Evolutionary conservation across 1,284 basidiomycete genomes (phyloP), one percentile per base, ranked within the genome.

Genomic region (Papiliotrema flavescens): DNA sequence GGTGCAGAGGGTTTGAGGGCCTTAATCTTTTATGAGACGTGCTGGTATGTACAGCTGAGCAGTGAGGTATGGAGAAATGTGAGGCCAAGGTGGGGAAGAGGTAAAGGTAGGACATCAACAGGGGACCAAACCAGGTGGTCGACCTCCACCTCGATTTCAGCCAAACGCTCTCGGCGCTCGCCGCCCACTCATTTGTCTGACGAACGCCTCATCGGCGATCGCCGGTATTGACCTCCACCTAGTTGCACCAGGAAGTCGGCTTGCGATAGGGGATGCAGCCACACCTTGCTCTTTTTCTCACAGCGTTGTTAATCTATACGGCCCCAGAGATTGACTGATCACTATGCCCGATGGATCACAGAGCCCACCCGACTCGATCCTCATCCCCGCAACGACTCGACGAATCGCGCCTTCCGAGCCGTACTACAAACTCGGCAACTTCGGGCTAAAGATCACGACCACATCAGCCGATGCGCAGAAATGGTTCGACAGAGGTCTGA

Each of bases 401-500:
- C 23, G 14, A 4, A 48, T 39, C 17, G n/a, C 51, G 9, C 15
- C 44, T 2, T 55, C 54, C 9, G 55, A 56, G 41, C 47, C 55
- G n/a, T 56, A 56, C 47, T 57, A 44, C 37, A 40, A 67, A 49
- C 57, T 71, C 17, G 69, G 69, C 23, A 49, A 47, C 0, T 61
- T 56, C 47, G 26, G 54, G 3, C 49, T 52, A 8, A 26, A 37
- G 2, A 59, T 73, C 41, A 45, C 41, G 2, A 74, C 71, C 17
- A n/a, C 56, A n/a, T 65, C 62, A 2, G 1, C 57, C 14, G 60
- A 59, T 1, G 55, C 62, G 2, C 69, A 69, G 50, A 47, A 36
- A 39, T 75, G 73, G 73, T 75, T 75, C 49, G 57, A 75, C 55
- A 66, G 70, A 2, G 73, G 66, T 2, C 56, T 75, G 11, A 68